These are phyloP conservation scores for Saccharomyces eubayanus DNA, from an alignment of 805 yeast genomes.

Conservation along the genomic window DNA sequence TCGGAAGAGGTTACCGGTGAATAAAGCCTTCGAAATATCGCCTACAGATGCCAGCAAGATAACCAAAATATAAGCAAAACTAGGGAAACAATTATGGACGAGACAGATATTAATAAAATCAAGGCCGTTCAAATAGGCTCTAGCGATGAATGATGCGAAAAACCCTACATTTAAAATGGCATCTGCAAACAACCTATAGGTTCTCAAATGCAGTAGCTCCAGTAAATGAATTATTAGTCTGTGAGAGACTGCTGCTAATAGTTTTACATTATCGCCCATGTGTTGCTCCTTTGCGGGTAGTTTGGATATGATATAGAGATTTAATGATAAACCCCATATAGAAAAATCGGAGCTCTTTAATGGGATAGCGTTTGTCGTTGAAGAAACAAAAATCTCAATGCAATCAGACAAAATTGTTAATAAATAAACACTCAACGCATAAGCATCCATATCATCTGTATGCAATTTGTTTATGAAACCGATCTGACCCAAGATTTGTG, in stretches of 20 bases:
- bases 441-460: background rate
- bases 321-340: conserved; percentile 23
- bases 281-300: background rate
- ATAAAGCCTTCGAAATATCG: background rate
- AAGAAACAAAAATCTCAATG: conserved; percentile 44
- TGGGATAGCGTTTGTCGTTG: conserved; percentile 34
- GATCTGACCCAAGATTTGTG: background rate
- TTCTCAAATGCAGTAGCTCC: conserved; percentile 44
- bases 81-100: background rate
- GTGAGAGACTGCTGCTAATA: conserved; percentile 35
- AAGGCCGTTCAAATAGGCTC: background rate
- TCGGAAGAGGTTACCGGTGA: background rate
- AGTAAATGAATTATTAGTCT: conserved; percentile 58
- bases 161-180: conserved; percentile 42
- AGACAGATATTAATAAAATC: background rate
- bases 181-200: conserved; percentile 56
- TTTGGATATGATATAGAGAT: conserved; percentile 15
- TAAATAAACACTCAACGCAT: conserved; percentile 1
- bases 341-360: conserved; percentile 25
- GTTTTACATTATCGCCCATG: background rate
- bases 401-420: conserved; percentile 36
- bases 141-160: background rate
- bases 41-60: background rate
- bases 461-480: background rate
- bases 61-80: background rate